Percentiles rank a stretch among this genome's conserved stretches.
These are phyloP conservation scores for Monosporascus sp. DNA, from an alignment of 2,329 filamentous ascomycete species.

Conservation along the genomic window DNA sequence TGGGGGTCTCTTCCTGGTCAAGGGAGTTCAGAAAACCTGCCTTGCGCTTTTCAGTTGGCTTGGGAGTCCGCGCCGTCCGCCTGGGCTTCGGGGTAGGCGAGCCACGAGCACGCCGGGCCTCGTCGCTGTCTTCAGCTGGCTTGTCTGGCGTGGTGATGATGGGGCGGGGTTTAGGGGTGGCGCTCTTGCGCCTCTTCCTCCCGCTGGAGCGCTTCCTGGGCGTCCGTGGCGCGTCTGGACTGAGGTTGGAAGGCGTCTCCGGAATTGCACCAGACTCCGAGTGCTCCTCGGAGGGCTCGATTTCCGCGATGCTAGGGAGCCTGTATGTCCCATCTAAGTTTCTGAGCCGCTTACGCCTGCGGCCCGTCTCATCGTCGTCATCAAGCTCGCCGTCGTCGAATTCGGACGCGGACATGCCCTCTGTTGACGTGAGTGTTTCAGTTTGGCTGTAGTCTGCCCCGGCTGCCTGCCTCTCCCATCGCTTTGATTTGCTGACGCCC, in stretches of 20 bases:
- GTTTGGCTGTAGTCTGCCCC: not conserved
- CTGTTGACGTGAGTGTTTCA: not conserved
- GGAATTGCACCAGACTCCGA: slow-evolving; percentile 19
- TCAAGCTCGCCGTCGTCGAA: not conserved
- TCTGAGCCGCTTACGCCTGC: slow-evolving; percentile 3
- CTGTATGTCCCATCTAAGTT: not conserved
- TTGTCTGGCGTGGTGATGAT: too few species aligned
- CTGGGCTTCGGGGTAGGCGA: too few species aligned
- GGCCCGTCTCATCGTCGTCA: not conserved
- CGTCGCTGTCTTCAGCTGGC: too few species aligned
- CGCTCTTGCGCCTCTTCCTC: not conserved
- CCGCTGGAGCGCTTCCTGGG: not conserved
- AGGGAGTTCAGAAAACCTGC: too few species aligned
- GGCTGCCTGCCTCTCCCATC: too few species aligned
- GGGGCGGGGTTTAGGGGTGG: too few species aligned
- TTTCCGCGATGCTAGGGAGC: not conserved
- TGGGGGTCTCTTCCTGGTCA: too few species aligned
- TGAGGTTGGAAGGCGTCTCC: slow-evolving; percentile 14
- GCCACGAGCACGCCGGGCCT: too few species aligned
- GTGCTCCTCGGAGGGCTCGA: slow-evolving; percentile 16
- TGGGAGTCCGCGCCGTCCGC: too few species aligned
- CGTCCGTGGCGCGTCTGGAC: slow-evolving; percentile 1
- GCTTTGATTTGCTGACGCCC: too few species aligned
- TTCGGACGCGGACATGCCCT: not conserved
- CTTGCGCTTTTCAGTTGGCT: too few species aligned